These are phyloP conservation scores for Polychytrium aggregatum DNA, from an alignment of 192 early-diverging fungal genomes.

Conservation along the genomic window DNA sequence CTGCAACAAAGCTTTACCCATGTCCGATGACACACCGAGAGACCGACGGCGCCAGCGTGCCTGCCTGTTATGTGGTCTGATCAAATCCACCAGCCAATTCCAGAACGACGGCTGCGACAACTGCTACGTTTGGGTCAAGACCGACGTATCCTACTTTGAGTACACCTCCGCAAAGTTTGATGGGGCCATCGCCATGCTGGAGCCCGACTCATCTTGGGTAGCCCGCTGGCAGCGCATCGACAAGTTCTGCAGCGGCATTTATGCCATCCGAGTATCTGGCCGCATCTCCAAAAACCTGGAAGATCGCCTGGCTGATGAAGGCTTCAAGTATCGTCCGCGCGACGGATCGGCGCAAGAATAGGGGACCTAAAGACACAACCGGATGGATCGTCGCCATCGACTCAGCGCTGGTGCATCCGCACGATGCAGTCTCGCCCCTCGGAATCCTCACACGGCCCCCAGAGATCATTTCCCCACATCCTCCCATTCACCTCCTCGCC, in stretches of 20 bases:
- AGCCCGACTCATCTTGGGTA: slow-evolving; percentile 32
- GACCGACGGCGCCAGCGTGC: slow-evolving; percentile 18
- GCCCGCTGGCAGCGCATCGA: slow-evolving; percentile 40
- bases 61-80: slow-evolving; percentile 38
- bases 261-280: slow-evolving; percentile 37
- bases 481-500: no score
- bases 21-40: background rate
- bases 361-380: no score
- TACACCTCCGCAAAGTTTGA: slow-evolving; percentile 36
- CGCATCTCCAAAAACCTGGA: slow-evolving; percentile 29
- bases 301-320: slow-evolving; percentile 18
- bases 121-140: slow-evolving; percentile 26
- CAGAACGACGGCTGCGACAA: slow-evolving; percentile 35
- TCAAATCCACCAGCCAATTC: slow-evolving; percentile 31
- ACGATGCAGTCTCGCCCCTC: no score
- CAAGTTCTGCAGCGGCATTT: slow-evolving; percentile 35
- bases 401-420: no score
- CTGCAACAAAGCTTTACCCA: no score
- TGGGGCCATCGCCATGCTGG: slow-evolving; percentile 31
- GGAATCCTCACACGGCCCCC: no score
- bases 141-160: background rate
- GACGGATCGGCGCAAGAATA: slow-evolving; percentile 40
- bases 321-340: slow-evolving; percentile 36
- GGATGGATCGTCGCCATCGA: no score
- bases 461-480: no score